A percentile compares a stretch with the other conserved stretches of the same genome.
Conservation (phyloP, 2,329 filamentous ascomycete genomes). For the Tothia fuscella region DNA sequence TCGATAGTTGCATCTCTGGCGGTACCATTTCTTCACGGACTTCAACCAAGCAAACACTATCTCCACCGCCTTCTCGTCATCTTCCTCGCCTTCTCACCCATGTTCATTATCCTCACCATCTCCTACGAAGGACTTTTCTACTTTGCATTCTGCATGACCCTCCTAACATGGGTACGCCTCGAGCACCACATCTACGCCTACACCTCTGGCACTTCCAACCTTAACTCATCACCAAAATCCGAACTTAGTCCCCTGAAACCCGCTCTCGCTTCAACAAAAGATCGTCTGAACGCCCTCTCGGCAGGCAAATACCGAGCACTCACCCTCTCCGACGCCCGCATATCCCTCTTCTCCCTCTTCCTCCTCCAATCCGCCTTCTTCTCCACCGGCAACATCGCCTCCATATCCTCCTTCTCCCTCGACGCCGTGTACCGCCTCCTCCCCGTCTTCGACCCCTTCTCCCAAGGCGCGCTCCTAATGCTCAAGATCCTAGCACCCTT, state of each 20-base stretch:
- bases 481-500: conserved; percentile 91
- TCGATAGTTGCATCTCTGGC: conserved; percentile 55
- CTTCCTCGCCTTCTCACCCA: conserved; percentile 84
- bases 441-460: conserved; percentile 87
- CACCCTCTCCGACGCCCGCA: conserved; percentile 69
- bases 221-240: conserved; percentile 13
- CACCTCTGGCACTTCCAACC: conserved; percentile 18
- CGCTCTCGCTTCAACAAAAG: conserved; percentile 27
- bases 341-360: conserved; percentile 89
- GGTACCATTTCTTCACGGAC: conserved; percentile 68
- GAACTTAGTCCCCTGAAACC: conserved; percentile 21
- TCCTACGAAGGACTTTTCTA: conserved; percentile 97
- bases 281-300: conserved; percentile 20
- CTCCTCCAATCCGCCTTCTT: conserved; percentile 94
- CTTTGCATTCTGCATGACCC: conserved; percentile 68
- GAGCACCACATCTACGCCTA: conserved; percentile 62
- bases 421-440: conserved; percentile 81
- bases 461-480: conserved; percentile 74
- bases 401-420: conserved; percentile 82
- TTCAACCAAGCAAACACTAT: conserved; percentile 76
- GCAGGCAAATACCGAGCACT: conserved; percentile 50
- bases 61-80: conserved; percentile 79
- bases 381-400: conserved; percentile 91
- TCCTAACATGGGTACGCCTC: conserved; percentile 83
- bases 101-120: conserved; percentile 91